These are phyloP conservation scores for Clonostachys rosea DNA, from an alignment of 2,329 filamentous ascomycete species.

Conservation along the genomic window DNA sequence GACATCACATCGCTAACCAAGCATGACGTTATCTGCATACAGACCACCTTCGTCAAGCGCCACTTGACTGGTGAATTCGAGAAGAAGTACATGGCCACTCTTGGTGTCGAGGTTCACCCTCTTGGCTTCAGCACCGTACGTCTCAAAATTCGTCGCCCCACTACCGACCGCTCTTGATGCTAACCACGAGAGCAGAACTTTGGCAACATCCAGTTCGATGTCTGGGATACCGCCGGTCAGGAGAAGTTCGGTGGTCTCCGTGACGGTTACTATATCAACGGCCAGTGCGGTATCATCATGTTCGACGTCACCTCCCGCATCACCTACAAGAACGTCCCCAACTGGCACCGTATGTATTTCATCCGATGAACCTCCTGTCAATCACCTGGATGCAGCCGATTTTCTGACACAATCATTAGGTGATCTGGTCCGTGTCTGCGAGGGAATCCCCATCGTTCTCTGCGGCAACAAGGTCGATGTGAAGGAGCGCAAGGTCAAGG, in stretches of 20 bases:
- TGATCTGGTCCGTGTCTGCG: slow-evolving; percentile 97
- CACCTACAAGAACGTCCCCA: slow-evolving; percentile 99
- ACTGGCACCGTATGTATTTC: slow-evolving; percentile 91
- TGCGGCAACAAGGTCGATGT: slow-evolving; percentile 99
- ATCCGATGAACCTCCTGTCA: neutral
- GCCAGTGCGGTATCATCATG: slow-evolving; percentile 99
- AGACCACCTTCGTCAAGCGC: slow-evolving; percentile 99
- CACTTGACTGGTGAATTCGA: slow-evolving; percentile 99
- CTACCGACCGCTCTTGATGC: neutral
- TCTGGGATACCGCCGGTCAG: slow-evolving; percentile 98
- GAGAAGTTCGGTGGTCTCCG: slow-evolving; percentile 99
- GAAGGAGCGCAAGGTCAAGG: slow-evolving; percentile 99
- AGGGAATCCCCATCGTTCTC: slow-evolving; percentile 98
- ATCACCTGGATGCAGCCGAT: neutral
- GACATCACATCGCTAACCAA: slow-evolving; percentile 1
- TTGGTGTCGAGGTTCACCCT: slow-evolving; percentile 99
- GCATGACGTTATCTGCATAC: slow-evolving; percentile 4
- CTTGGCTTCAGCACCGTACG: slow-evolving; percentile 96
- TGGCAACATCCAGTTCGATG: slow-evolving; percentile 95
- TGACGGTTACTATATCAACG: slow-evolving; percentile 99
- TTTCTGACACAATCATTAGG: slow-evolving; percentile 43
- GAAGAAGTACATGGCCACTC: slow-evolving; percentile 99
- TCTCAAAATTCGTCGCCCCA: slow-evolving; percentile 20
- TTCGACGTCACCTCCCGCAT: slow-evolving; percentile 99
- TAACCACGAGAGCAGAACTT: slow-evolving; percentile 62